Conservation (phyloP, 116 monocot species). For the Posidonia oceanica region DNA sequence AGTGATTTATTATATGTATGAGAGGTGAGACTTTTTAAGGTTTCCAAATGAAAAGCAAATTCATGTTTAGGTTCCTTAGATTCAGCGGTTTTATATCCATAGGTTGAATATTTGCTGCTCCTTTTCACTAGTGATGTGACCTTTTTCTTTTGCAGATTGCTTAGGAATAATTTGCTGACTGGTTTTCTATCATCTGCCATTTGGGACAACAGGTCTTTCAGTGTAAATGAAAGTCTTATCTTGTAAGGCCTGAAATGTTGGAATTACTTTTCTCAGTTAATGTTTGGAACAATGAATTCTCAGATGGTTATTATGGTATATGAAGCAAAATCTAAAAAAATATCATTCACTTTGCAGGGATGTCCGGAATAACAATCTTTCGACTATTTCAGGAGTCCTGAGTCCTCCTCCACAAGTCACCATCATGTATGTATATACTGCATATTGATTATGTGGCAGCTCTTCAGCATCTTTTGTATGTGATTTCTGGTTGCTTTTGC, state of each 20-base stretch:
- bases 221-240: slow-evolving; percentile 42
- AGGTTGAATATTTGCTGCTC: no score
- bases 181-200: slow-evolving; percentile 37
- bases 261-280: not conserved
- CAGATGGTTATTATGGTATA: not conserved
- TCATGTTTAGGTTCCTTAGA: no score
- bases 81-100: no score
- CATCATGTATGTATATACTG: slow-evolving; percentile 28
- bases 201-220: slow-evolving; percentile 43
- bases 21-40: no score
- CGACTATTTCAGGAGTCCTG: slow-evolving; percentile 18
- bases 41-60: no score
- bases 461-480: not conserved
- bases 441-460: not conserved
- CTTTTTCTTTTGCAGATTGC: slow-evolving; percentile 10
- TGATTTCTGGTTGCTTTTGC: no score
- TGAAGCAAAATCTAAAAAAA: not conserved
- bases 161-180: slow-evolving; percentile 16
- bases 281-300: not conserved
- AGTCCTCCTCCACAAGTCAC: slow-evolving; percentile 45
- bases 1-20: no score
- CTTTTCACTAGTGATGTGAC: no score
- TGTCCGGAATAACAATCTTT: slow-evolving; percentile 57
- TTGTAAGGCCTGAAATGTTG: slow-evolving; percentile 31
- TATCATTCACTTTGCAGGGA: slow-evolving; percentile 34